Percentiles rank a stretch among this genome's conserved stretches.
phyloP scores from a whole-genome alignment of 208 protist species.

The Trypanosomatidae sp. region DNA sequence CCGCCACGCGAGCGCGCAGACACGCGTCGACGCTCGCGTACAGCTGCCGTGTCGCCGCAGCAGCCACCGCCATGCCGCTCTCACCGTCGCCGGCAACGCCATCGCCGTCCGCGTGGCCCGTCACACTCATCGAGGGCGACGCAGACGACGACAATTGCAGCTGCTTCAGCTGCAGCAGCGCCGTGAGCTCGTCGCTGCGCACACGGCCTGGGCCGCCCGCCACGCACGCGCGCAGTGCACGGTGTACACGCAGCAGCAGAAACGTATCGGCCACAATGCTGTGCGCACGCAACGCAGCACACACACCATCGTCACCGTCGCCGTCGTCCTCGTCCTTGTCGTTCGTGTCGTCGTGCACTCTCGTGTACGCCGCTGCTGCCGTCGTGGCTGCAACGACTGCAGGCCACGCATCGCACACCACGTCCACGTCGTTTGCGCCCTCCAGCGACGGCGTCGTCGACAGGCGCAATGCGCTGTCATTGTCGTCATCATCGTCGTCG shows the following conservation, averaged over 20 bases:
- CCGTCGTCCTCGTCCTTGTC: not conserved
- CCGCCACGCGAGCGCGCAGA: too few relatives aligned
- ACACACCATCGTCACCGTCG: not conserved
- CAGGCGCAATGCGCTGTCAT: not conserved
- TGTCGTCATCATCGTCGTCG: not conserved
- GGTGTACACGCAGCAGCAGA: not conserved
- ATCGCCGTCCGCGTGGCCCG: not conserved
- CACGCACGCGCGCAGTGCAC: too few relatives aligned
- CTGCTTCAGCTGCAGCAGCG: too few relatives aligned
- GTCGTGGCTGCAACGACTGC: not conserved
- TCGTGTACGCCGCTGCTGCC: not conserved
- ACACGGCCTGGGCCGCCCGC: too few relatives aligned
- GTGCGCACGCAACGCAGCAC: not conserved
- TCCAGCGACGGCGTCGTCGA: not conserved
- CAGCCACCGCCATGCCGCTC: not conserved
- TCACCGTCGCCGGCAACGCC: not conserved
- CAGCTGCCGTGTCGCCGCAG: too few relatives aligned
- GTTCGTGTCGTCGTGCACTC: not conserved
- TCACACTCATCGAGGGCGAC: not conserved
- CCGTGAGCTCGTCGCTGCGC: too few relatives aligned
- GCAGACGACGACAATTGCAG: not conserved
- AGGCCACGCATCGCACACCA: not conserved
- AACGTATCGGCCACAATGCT: conserved; percentile 1
- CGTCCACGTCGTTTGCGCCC: not conserved
- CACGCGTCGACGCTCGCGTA: too few relatives aligned